Conservation (phyloP, 441 rosid species). For the Kokia cookei region DNA sequence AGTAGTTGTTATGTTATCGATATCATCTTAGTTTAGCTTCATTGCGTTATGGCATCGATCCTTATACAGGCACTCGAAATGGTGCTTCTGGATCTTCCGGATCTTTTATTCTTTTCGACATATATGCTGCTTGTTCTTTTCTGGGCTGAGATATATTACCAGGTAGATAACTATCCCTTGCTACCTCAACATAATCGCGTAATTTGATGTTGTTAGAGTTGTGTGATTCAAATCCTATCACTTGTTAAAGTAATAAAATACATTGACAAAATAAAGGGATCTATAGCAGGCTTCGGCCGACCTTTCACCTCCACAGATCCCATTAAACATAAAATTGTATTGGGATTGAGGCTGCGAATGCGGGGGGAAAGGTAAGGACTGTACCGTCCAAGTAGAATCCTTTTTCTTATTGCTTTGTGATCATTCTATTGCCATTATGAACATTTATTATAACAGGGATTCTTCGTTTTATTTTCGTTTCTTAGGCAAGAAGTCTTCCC, state of each 20-base stretch:
- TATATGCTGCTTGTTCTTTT: slow-evolving; percentile 53
- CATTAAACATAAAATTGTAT: too few relatives aligned
- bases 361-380: too few relatives aligned
- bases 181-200: background rate
- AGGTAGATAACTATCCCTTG: slow-evolving; percentile 23
- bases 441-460: too few relatives aligned
- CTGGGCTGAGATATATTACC: slow-evolving; percentile 66
- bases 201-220: background rate
- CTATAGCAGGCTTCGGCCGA: too few relatives aligned
- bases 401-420: too few relatives aligned
- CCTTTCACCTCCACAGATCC: too few relatives aligned
- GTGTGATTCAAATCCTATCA: too few relatives aligned
- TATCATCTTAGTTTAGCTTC: background rate
- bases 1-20: background rate
- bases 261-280: too few relatives aligned
- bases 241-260: too few relatives aligned
- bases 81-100: slow-evolving; percentile 48
- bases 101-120: slow-evolving; percentile 52
- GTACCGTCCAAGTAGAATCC: too few relatives aligned
- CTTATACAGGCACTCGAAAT: slow-evolving; percentile 36
- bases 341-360: too few relatives aligned
- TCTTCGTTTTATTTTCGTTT: background rate
- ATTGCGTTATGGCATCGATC: background rate
- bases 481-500: slow-evolving; percentile 58
- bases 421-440: too few relatives aligned